Evolutionary conservation across 371 early-diverging fungal species (phyloP).

Genomic region (Lichtheimia corymbifera): DNA sequence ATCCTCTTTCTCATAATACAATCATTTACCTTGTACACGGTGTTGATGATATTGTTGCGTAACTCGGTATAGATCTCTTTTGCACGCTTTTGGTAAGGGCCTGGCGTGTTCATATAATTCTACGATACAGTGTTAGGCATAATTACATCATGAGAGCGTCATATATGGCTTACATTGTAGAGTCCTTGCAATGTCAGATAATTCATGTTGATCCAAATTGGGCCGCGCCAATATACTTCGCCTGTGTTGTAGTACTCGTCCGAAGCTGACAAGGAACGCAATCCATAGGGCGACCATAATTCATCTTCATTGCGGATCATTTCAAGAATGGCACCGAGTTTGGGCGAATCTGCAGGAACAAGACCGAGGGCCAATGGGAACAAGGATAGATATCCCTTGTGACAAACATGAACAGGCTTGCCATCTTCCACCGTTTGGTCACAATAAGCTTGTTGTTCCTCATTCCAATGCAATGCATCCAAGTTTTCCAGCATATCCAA

Average conservation of each 20-base stretch:
- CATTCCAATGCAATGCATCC: constrained; percentile 80
- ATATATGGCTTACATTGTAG: constrained; percentile 50
- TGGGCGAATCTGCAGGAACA: constrained; percentile 68
- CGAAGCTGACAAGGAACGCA: constrained; percentile 77
- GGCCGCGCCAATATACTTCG: constrained; percentile 96
- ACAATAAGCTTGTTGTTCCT: constrained; percentile 70
- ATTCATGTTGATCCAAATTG: constrained; percentile 94
- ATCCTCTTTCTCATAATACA: too few relatives aligned
- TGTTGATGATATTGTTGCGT: constrained; percentile 76
- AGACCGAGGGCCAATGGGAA: constrained; percentile 84
- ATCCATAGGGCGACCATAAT: constrained; percentile 84
- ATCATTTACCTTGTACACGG: constrained; percentile 65
- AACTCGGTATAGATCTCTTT: constrained; percentile 73
- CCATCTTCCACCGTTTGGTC: constrained; percentile 67
- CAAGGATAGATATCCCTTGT: constrained; percentile 86
- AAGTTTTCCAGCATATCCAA: constrained; percentile 43
- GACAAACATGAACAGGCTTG: constrained; percentile 68
- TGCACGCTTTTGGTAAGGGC: constrained; percentile 73
- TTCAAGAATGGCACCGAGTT: constrained; percentile 72
- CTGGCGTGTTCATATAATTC: constrained; percentile 69
- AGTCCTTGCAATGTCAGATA: constrained; percentile 81
- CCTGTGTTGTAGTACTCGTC: constrained; percentile 77
- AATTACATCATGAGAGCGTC: neutral
- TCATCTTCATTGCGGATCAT: constrained; percentile 72
- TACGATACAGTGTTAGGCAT: constrained; percentile 14